Percentiles rank a stretch among this genome's conserved stretches.
Conservation (phyloP, 75 land plant species). For the Gnetum montanum region DNA sequence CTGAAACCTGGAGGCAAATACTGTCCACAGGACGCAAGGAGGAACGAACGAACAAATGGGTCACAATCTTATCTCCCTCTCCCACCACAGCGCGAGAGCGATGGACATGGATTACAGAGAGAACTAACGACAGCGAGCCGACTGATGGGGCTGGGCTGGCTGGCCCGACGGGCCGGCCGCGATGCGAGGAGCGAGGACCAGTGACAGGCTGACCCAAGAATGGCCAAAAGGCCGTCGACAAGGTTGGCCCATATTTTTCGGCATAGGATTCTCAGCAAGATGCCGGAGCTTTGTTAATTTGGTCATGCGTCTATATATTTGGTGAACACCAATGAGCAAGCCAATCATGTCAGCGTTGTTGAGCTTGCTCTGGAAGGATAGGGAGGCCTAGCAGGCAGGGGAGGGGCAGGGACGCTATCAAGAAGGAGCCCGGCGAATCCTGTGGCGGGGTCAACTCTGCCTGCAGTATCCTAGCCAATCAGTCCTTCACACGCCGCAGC, state of each 20-base stretch:
- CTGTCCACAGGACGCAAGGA: neutral
- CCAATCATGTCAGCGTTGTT: neutral
- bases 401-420: neutral
- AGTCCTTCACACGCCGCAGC: slow-evolving; percentile 3
- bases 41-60: neutral
- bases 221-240: too few relatives aligned
- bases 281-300: too few relatives aligned
- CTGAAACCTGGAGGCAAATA: neutral
- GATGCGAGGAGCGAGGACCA: neutral
- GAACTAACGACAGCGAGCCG: neutral
- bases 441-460: neutral
- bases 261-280: too few relatives aligned
- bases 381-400: neutral
- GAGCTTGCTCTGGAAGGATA: neutral
- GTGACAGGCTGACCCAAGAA: too few relatives aligned
- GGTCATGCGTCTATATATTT: too few relatives aligned
- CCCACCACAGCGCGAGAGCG: neutral
- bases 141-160: neutral
- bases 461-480: neutral
- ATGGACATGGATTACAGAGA: neutral
- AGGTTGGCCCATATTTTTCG: neutral
- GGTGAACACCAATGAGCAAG: too few relatives aligned
- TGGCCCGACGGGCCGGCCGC: neutral
- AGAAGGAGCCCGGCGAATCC: neutral
- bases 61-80: neutral